Evolutionary conservation across 129 eudicot genomes (phyloP), one percentile per base, ranked within the genome.

Genomic region (Ambrosia artemisiifolia): DNA sequence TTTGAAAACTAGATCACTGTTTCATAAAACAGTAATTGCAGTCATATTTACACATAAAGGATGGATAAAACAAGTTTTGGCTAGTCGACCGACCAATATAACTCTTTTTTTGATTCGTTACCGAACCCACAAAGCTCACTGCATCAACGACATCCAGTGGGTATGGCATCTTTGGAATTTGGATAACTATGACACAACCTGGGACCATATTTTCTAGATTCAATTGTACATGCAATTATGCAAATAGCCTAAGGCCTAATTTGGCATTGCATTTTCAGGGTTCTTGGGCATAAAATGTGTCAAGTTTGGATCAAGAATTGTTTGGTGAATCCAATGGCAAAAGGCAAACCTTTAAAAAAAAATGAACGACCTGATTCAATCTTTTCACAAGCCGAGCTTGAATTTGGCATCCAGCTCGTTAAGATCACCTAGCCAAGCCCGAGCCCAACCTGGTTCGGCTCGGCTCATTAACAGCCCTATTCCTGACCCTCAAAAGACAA

Each of bases 251-350:
- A 40, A 71, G 54, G n/a, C 75, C 67, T 71, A 56, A 11, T 56
- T 71, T 71, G 11, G n/a, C 28, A 71, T 56, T 71, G 13, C 43
- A 71, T 71, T 42, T 60, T 33, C 14, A 33, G 11, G 18, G 53
- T 34, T n/a, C n/a, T n/a, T n/a, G n/a, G n/a, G n/a, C n/a, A n/a
- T n/a, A n/a, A n/a, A n/a, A n/a, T n/a, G n/a, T n/a, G n/a, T n/a
- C n/a, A n/a, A n/a, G n/a, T n/a, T 71, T 12, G 53, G 12, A 19
- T 54, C 53, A 16, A 56, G 38, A 54, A 12, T 8, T 71, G 11
- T 40, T 13, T 9, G 67, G 35, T 66, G 20, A 60, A 53, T 20
- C 42, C 40, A 30, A 30, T 12, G 42, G 42, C 62, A 30, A 69
- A 16, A 69, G 11, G 16, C 32, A 48, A 69, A 34, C 63, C 11